Evolutionary conservation across 768 basidiomycete genomes (phyloP).

Genomic region (Coprinellus micaceus): DNA sequence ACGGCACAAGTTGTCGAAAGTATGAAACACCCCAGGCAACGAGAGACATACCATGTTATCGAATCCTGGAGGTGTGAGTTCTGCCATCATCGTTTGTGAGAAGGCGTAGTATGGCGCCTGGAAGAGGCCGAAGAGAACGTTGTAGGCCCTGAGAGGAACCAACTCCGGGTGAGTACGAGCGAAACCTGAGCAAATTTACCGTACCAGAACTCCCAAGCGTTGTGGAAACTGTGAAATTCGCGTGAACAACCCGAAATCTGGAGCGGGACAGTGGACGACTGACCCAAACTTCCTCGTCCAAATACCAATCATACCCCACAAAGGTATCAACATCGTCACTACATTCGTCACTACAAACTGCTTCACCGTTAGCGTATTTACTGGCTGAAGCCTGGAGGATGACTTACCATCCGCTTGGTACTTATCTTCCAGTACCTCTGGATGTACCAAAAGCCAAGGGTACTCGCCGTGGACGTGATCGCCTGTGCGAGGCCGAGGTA

Average conservation of each 20-base stretch:
- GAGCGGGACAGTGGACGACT: constrained; percentile 12
- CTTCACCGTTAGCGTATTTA: not conserved
- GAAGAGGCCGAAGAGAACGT: constrained; percentile 75
- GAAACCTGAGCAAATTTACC: constrained; percentile 3
- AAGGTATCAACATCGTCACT: constrained; percentile 70
- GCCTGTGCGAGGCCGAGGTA: constrained; percentile 77
- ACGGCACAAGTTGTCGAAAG: not conserved
- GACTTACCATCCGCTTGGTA: constrained; percentile 74
- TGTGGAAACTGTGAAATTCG: constrained; percentile 49
- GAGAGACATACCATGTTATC: constrained; percentile 57
- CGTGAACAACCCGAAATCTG: not conserved
- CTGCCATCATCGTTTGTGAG: constrained; percentile 86
- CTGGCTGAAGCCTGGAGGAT: not conserved
- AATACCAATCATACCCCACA: constrained; percentile 86
- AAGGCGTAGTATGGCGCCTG: constrained; percentile 88
- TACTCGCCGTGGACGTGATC: constrained; percentile 67
- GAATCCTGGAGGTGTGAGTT: constrained; percentile 82
- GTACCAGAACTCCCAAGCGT: constrained; percentile 85
- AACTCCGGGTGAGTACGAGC: not conserved
- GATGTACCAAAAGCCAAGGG: constrained; percentile 80
- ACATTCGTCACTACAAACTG: constrained; percentile 78
- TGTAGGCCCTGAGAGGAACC: constrained; percentile 57
- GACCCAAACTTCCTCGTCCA: constrained; percentile 77
- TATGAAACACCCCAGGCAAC: not conserved
- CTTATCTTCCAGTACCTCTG: constrained; percentile 74